A percentile compares a stretch with the other conserved stretches of the same genome.
phyloP scores from a whole-genome alignment of 2,329 filamentous ascomycete species.

The Epichloe brachyelytri region DNA sequence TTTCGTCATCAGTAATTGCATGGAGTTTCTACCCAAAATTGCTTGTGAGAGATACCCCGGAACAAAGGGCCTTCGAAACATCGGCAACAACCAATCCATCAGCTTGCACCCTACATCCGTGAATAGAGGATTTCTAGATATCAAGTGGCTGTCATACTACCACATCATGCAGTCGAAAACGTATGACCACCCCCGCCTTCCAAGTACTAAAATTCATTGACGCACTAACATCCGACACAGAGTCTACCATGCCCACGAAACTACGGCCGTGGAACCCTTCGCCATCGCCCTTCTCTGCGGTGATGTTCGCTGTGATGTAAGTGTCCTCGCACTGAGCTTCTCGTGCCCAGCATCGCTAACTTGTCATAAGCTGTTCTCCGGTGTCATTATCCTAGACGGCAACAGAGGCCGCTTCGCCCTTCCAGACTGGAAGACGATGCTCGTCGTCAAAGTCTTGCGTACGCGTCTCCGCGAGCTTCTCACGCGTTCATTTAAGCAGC shows the following conservation, averaged over 20 bases:
- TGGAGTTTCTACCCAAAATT: conserved; percentile 96
- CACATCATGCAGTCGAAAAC: conserved; percentile 90
- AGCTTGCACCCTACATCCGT: conserved; percentile 80
- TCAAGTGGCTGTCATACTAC: conserved; percentile 87
- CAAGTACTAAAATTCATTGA: background rate
- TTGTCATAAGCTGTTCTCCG: conserved; percentile 57
- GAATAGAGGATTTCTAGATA: conserved; percentile 56
- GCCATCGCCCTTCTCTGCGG: conserved; percentile 76
- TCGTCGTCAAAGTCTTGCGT: conserved; percentile 75
- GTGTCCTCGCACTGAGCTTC: background rate
- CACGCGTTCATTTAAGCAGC: conserved; percentile 54
- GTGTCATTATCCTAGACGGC: conserved; percentile 75
- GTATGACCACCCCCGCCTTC: conserved; percentile 27
- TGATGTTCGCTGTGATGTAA: conserved; percentile 73
- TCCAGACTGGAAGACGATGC: conserved; percentile 78
- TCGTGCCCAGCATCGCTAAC: background rate
- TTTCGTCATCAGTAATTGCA: conserved; percentile 72
- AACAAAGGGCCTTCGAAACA: conserved; percentile 73
- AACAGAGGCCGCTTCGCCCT: conserved; percentile 76
- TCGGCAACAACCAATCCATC: conserved; percentile 85
- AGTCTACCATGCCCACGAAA: conserved; percentile 84
- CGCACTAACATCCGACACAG: conserved; percentile 24
- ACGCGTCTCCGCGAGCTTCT: conserved; percentile 63
- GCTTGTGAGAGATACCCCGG: conserved; percentile 58
- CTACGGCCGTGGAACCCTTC: conserved; percentile 67